phyloP scores from a whole-genome alignment of 2,329 filamentous ascomycete species.

The Aspergillus sojae region DNA sequence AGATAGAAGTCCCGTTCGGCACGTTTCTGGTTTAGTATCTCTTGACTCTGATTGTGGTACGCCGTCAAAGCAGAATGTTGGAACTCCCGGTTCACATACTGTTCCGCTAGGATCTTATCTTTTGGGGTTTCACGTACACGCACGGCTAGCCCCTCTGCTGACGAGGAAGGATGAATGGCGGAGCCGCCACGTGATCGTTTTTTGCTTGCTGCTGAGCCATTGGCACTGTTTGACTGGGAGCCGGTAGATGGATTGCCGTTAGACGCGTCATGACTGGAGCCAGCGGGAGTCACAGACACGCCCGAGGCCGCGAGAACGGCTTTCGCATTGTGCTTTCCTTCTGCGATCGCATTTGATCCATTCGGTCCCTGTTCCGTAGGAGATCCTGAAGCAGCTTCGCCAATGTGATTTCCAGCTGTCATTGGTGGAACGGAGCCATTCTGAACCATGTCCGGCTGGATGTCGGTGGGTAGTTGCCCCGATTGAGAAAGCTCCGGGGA shows the following conservation, averaged over 20 bases:
- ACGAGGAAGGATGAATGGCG: conserved; percentile 48
- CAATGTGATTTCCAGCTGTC: conserved; percentile 22
- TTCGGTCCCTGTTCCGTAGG: conserved; percentile 29
- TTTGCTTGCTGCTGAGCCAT: conserved; percentile 54
- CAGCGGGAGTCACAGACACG: conserved; percentile 29
- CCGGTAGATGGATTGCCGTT: conserved; percentile 29
- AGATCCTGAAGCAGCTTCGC: conserved; percentile 24
- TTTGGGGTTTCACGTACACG: conserved; percentile 46
- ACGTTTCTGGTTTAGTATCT: conserved; percentile 64
- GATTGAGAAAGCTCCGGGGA: conserved; percentile 36
- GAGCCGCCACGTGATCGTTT: conserved; percentile 65
- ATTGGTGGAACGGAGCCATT: conserved; percentile 29
- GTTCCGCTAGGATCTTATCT: conserved; percentile 59
- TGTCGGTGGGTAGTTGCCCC: conserved; percentile 27
- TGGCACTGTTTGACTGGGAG: conserved; percentile 43
- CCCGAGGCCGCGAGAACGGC: conserved; percentile 59
- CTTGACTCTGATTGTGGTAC: conserved; percentile 56
- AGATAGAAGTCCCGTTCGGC: conserved; percentile 72
- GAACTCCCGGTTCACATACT: conserved; percentile 67
- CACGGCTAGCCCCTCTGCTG: conserved; percentile 31
- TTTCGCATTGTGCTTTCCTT: conserved; percentile 64
- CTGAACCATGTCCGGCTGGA: conserved; percentile 25
- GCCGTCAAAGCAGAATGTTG: conserved; percentile 58
- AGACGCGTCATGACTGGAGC: conserved; percentile 33
- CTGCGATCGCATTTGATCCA: conserved; percentile 52